These are phyloP conservation scores for Lathyrus oleraceus DNA, from an alignment of 306 rosid species.

Conservation along the genomic window DNA sequence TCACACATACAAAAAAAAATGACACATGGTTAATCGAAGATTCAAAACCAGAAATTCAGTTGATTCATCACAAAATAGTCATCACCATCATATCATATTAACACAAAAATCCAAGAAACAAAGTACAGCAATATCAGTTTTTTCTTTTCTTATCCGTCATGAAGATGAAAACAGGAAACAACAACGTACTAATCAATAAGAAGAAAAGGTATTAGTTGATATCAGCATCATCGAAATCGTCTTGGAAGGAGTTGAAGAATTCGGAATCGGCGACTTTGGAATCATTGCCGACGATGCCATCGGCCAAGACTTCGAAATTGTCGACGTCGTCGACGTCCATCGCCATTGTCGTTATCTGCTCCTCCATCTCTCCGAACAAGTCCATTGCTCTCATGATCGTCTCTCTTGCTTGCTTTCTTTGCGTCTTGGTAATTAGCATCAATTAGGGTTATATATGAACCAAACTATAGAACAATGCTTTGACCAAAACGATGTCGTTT, in stretches of 20 bases:
- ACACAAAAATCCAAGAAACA: slow-evolving; percentile 5
- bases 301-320: slow-evolving; percentile 62
- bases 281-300: slow-evolving; percentile 61
- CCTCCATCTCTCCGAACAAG: slow-evolving; percentile 78
- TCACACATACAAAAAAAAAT: neutral
- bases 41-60: neutral
- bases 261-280: slow-evolving; percentile 79
- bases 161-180: neutral
- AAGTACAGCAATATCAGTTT: neutral
- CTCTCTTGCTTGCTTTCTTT: neutral
- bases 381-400: slow-evolving; percentile 60
- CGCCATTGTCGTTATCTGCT: slow-evolving; percentile 76
- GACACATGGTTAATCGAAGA: neutral
- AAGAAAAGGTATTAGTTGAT: slow-evolving; percentile 44
- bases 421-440: too few species aligned
- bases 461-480: neutral
- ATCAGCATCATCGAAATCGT: slow-evolving; percentile 83
- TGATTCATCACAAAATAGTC: neutral
- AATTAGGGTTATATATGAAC: slow-evolving; percentile 22
- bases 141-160: neutral
- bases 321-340: slow-evolving; percentile 93
- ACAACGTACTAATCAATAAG: too few species aligned
- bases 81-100: slow-evolving; percentile 1
- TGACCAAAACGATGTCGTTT: neutral
- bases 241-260: slow-evolving; percentile 74